phyloP scores from a whole-genome alignment of 202 grass and related monocot species.

The Panicum virgatum region DNA sequence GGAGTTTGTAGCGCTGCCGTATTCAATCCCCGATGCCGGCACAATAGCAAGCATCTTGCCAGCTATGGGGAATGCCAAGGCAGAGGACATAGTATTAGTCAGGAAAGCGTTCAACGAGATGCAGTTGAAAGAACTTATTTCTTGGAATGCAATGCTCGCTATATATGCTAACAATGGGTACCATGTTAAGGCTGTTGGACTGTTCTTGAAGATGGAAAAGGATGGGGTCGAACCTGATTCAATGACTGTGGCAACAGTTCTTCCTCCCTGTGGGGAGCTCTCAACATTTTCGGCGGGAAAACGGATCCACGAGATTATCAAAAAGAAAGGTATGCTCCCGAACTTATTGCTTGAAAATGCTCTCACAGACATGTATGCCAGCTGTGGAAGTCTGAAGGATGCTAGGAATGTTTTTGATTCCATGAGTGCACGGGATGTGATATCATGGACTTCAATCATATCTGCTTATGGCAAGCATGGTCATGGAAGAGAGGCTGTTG shows the following conservation, averaged over 20 bases:
- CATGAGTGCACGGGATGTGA: constrained; percentile 54
- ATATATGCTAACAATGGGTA: constrained; percentile 65
- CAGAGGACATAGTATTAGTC: constrained; percentile 36
- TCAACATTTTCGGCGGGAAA: constrained; percentile 66
- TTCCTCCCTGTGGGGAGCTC: constrained; percentile 68
- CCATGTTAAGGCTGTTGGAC: constrained; percentile 61
- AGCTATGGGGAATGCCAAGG: constrained; percentile 46
- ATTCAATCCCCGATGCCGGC: constrained; percentile 52
- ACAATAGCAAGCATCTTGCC: constrained; percentile 80
- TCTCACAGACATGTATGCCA: constrained; percentile 77
- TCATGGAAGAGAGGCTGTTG: constrained; percentile 59
- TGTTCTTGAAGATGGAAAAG: constrained; percentile 71
- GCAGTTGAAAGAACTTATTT: constrained; percentile 51
- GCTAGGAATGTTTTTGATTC: constrained; percentile 69
- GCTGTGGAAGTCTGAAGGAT: constrained; percentile 69
- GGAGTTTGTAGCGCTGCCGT: constrained; percentile 44
- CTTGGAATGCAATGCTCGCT: constrained; percentile 87
- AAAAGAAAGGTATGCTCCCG: constrained; percentile 58
- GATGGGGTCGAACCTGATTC: constrained; percentile 59
- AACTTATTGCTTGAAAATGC: constrained; percentile 81
- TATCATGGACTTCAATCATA: constrained; percentile 80
- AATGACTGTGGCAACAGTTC: constrained; percentile 58
- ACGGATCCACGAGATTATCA: constrained; percentile 57
- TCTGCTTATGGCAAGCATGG: constrained; percentile 77
- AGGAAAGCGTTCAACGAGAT: constrained; percentile 63